Base-by-base conservation (phyloP, 768 basidiomycete species). In the Hemileccinum rubropunctum region DNA sequence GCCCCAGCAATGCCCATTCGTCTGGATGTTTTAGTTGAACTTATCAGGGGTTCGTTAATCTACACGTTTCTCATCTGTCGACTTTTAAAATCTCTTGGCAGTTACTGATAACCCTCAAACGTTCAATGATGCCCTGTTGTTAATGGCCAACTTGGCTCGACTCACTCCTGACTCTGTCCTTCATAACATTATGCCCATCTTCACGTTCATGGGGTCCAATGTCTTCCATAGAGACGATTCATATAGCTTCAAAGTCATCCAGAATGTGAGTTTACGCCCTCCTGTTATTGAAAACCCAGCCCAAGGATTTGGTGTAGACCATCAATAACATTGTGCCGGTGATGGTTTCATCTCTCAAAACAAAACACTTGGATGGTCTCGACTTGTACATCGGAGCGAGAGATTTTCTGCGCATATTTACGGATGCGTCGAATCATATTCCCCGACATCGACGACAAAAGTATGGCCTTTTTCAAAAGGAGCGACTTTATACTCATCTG, bases 191-290 rank as follows among this genome's bases (percentile, higher is more conserved):
- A 97, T 99, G 91, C 95, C 97, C 4, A 85, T 99, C 39, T 98
- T 99, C 74, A 98, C 95, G 0, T 98, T 98, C 72, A 98, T 98
- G 92, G 95, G 97, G 17, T 91, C 95, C n/a, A 95, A 92, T 54
- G 86, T 98, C 15, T 91, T 98, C 74, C 95, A 97, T 62, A 81
- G 94, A 41, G 97, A 99, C 57, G 97, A 99, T 64, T 82, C 88
- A 0, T 95, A 95, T 70, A 95, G 90, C 62, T 95, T 97, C 75
- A 83, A 84, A 33, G 94, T 98, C 9, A 91, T 98, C 2, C 94
- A 98, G 65, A 89, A 88, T 77, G 93, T 91, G 47, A 38, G 71
- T 42, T 23, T 0, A 1, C 52, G 1, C 44, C 27, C 13, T 11
- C 36, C 14, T 18, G 17, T 4, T 45, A 12, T 17, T 23, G 18